Base-by-base conservation (phyloP, 1,139 yeast genomes). In the Lodderomyces theae region DNA sequence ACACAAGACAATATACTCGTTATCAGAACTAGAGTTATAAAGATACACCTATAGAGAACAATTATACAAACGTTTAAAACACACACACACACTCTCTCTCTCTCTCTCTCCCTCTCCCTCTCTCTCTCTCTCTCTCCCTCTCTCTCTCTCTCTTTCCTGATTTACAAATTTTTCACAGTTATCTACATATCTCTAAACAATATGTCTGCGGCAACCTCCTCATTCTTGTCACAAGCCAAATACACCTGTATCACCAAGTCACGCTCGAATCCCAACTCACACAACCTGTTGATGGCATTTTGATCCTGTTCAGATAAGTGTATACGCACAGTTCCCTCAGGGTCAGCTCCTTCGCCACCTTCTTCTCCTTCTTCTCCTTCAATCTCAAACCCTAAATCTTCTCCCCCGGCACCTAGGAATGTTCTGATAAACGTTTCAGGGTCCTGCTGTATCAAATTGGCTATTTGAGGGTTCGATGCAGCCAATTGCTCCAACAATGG, bases 171-270 rank as follows among this genome's bases (percentile, higher is more conserved):
- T n/a, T n/a, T n/a, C n/a, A n/a, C n/a, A n/a, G n/a, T n/a, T n/a
- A n/a, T n/a, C n/a, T 59, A 69, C 65, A 64, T 63, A 61, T 70
- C 76, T 54, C 81, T 76, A 59, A 85, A 86, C 55, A 92, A 73
- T 57, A 88, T 80, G 66, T 92, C 94, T 31, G 97, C 98, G 35
- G 98, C 89, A 54, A 88, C 78, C 69, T 92, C 97, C 67, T 92
- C 98, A 65, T 92, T 89, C 70, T 90, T 92, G 58, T 94, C 98
- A 64, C 98, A 92, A 35, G 97, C 98, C 76, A 94, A 83, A 67
- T 88, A 94, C 28, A 95, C 96, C 68, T 90, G 97, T 47, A 90
- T 80, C 38, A 86, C 98, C 48, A 86, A 69, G 54, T 82, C 77
- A 52, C 96, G 79, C 51, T 87, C 96, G 58, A 92, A 92, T 0